Evolutionary conservation across 148 eudicot species (phyloP).

Genomic region (Fallopia convolvulus): DNA sequence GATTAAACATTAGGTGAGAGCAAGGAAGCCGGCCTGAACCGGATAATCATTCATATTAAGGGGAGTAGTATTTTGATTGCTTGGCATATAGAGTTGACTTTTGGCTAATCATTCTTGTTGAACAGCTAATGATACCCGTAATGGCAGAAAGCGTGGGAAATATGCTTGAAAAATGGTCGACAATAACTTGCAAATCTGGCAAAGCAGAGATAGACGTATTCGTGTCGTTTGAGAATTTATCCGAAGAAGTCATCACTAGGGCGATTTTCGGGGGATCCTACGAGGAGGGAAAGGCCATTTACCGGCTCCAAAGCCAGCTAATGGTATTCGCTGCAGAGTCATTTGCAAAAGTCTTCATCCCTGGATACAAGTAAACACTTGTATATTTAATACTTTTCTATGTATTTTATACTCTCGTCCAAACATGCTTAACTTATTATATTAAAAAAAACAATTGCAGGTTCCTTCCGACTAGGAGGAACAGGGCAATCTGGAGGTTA

Average conservation of each 20-base stretch:
- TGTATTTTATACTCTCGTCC: neutral
- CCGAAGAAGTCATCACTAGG: slow-evolving; percentile 46
- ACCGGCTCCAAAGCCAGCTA: slow-evolving; percentile 45
- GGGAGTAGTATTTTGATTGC: neutral
- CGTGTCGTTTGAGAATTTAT: slow-evolving; percentile 41
- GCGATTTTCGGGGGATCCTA: slow-evolving; percentile 50
- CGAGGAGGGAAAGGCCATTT: slow-evolving; percentile 49
- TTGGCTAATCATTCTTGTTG: neutral
- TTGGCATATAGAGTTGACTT: neutral
- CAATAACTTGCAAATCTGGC: slow-evolving; percentile 27
- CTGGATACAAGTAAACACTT: slow-evolving; percentile 36
- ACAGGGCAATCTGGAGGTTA: slow-evolving; percentile 39
- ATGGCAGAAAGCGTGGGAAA: slow-evolving; percentile 41
- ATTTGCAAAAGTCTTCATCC: slow-evolving; percentile 42
- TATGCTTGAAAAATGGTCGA: slow-evolving; percentile 52
- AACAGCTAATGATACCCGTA: slow-evolving; percentile 57
- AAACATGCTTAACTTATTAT: slow-evolving; percentile 10
- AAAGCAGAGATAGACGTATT: slow-evolving; percentile 52
- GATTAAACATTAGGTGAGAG: neutral
- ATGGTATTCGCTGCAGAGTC: slow-evolving; percentile 38
- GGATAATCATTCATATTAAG: neutral
- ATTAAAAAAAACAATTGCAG: slow-evolving; percentile 11
- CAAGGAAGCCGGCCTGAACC: neutral
- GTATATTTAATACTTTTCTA: neutral
- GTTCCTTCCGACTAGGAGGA: slow-evolving; percentile 55